Percentiles rank a stretch among this genome's conserved stretches.
These are phyloP conservation scores for Suillus lakei DNA, from an alignment of 768 basidiomycete genomes.

Conservation along the genomic window DNA sequence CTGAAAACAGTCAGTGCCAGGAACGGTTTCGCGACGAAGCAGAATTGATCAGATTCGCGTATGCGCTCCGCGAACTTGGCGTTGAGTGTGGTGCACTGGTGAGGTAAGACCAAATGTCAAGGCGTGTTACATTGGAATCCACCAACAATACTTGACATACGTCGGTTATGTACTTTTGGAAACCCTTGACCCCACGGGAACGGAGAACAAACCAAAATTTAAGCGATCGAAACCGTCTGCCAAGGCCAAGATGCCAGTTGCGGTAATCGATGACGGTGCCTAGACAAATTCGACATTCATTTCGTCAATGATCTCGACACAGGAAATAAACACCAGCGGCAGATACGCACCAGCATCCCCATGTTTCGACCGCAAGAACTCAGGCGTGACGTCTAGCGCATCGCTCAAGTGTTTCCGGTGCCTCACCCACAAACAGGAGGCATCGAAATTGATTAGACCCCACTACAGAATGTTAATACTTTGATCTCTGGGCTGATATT, in stretches of 20 bases:
- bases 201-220: constrained; percentile 94
- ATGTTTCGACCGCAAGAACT: constrained; percentile 79
- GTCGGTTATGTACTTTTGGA: constrained; percentile 74
- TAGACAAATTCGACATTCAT: constrained; percentile 23
- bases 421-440: constrained; percentile 79
- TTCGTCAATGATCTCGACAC: neutral
- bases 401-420: constrained; percentile 73
- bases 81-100: constrained; percentile 67
- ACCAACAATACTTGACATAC: constrained; percentile 42
- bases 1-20: constrained; percentile 82
- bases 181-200: constrained; percentile 80
- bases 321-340: neutral
- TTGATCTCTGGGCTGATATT: neutral
- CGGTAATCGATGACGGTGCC: constrained; percentile 87
- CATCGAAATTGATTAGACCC: constrained; percentile 91
- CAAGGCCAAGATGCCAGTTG: constrained; percentile 84
- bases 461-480: constrained; percentile 50
- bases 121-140: neutral
- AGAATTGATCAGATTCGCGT: constrained; percentile 52
- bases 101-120: neutral
- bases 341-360: constrained; percentile 67
- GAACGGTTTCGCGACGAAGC: constrained; percentile 70
- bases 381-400: constrained; percentile 86
- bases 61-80: constrained; percentile 63
- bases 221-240: constrained; percentile 87